Evolutionary conservation across 768 basidiomycete species (phyloP), one percentile per base, ranked within the genome.

Genomic region (Mycena amicta): DNA sequence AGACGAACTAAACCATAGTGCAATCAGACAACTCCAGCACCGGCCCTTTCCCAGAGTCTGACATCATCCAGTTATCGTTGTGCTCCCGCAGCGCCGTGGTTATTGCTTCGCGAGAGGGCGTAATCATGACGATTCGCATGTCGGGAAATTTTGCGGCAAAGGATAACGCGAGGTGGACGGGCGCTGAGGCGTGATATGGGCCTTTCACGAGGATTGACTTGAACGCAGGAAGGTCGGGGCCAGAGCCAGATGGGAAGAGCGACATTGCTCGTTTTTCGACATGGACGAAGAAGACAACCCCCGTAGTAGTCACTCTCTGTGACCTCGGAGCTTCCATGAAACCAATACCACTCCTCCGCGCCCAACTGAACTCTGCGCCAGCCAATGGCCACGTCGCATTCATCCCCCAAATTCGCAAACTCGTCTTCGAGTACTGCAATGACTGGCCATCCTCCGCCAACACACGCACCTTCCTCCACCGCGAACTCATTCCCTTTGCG

Each of bases 351-450:
- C 68, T 83, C 53, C 69, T 81, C 64, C 69, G 82, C 56, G 82
- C 77, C 31, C 70, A 71, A 50, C 73, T 83, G 28, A 76, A 81
- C 62, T 85, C 92, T 0, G 67, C 70, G 25, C 88, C 88, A 25
- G 82, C 87, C 56, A 93, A 94, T 70, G 92, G 92, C 1, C 89
- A 90, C 68, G 69, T 74, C 41, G 77, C 84, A 1, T 95, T 89
- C 72, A 72, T 92, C 3, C 90, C 93, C 2, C 86, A 86, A 60
- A 79, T 90, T n/a, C 79, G 91, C 55, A 95, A 93, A 69, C 78
- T 96, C 59, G 92, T 96, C 62, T 84, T 96, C 70, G 91, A 94
- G 73, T 95, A 83, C 72, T 93, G 93, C 74, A 87, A 95, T 67
- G 83, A 83, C 53, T 90, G 88, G 83, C 84, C 89, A 1, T 87